Evolutionary conservation across 2,329 filamentous ascomycete species (phyloP).

Genomic region (Aspergillus quadricinctus): DNA sequence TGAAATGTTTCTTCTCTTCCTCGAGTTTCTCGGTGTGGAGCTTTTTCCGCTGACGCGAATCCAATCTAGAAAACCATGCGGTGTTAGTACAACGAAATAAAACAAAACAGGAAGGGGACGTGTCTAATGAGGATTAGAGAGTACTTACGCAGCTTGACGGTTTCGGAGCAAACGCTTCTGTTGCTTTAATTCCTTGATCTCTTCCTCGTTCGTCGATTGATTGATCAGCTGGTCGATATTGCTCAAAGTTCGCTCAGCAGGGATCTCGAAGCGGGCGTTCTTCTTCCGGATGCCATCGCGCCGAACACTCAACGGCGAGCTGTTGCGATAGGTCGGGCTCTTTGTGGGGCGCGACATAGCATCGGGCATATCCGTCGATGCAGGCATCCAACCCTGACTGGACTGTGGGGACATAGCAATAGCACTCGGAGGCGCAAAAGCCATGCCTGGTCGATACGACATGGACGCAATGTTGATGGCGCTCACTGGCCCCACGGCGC

Average conservation of each 20-base stretch:
- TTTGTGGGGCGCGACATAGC: conserved; percentile 52
- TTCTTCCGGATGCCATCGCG: conserved; percentile 96
- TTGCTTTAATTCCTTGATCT: conserved; percentile 97
- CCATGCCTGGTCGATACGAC: conserved; percentile 45
- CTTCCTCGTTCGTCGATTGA: conserved; percentile 73
- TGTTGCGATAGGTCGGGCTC: conserved; percentile 63
- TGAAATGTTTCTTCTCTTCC: conserved; percentile 92
- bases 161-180: conserved; percentile 94
- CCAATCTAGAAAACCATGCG: conserved; percentile 57
- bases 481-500: conserved; percentile 39
- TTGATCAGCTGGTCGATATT: conserved; percentile 94
- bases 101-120: conserved; percentile 10
- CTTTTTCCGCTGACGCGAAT: conserved; percentile 97
- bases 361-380: conserved; percentile 46
- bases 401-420: conserved; percentile 60
- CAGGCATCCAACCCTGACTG: conserved; percentile 54
- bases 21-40: conserved; percentile 95
- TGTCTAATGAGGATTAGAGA: conserved; percentile 3
- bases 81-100: conserved; percentile 10
- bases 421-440: conserved; percentile 46
- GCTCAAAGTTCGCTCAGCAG: conserved; percentile 82
- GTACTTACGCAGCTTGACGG: conserved; percentile 89
- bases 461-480: conserved; percentile 36
- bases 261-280: conserved; percentile 97
- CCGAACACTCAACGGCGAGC: conserved; percentile 68